Base-by-base conservation (phyloP, 2,329 filamentous ascomycete species). In the Sclerotinia sclerotiorum region DNA sequence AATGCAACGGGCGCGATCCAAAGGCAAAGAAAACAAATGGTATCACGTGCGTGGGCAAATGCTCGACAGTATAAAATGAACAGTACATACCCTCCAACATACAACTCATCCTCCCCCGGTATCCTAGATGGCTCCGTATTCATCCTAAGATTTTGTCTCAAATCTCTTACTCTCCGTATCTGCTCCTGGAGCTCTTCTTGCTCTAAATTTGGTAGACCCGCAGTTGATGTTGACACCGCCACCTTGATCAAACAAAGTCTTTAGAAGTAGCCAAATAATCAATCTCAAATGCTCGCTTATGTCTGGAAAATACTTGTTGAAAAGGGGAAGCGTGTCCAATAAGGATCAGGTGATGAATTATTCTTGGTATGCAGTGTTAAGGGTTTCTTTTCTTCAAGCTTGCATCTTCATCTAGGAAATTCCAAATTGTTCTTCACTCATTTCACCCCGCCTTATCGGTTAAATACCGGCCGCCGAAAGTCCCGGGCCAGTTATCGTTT, bases 31-130 rank as follows among this genome's bases (percentile, higher is more conserved):
- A 76, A 80, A 75, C 68, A 79, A 81, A 68, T 82, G 77, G 27
- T 61, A 56, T 62, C 68, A 65, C 58, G 58, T 69, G 68, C 55
- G 44, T 52, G 58, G 29, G 65, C 54, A 48, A 54, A 65, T 48
- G 42, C n/a, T 51, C 15, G 60, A 62, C 19, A 67, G 68, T 51
- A 69, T 48, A 60, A 56, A 65, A 51, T 64, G 32, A 56, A 73
- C 85, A 80, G 32, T 58, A 73, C 85, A 80, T 83, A 94, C 92
- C 92, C 90, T 80, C 92, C 90, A 73, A 95, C 89, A 79, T 89
- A 94, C 72, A 95, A 83, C 71, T 91, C 87, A 71, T 89, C 84
- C 72, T 87, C 84, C 42, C 90, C 90, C 5, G 88, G 86, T 65
- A 94, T 84, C 76, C 85, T 85, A 76, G 90, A 88, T 72, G 93